phyloP scores from a whole-genome alignment of 306 rosid species.

The Vigna radiata region DNA sequence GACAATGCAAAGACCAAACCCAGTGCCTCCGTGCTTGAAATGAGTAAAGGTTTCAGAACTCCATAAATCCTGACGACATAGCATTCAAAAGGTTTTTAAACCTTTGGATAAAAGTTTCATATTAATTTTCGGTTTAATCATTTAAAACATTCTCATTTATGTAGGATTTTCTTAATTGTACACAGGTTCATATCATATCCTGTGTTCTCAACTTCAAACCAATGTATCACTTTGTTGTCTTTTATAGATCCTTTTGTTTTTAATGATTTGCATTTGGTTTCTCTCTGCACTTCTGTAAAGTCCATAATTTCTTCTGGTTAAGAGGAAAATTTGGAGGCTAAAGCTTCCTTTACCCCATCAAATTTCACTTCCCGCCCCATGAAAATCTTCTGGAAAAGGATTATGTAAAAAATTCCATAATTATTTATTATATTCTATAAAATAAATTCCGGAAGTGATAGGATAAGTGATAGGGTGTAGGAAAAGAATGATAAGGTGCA shows the following conservation, averaged over 20 bases:
- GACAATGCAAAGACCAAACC: slow-evolving; percentile 97
- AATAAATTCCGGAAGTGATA: too few relatives aligned
- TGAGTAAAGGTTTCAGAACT: slow-evolving; percentile 30
- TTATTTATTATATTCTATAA: too few relatives aligned
- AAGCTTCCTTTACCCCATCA: too few relatives aligned
- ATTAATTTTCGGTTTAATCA: too few relatives aligned
- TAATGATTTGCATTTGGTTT: slow-evolving; percentile 63
- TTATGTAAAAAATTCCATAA: too few relatives aligned
- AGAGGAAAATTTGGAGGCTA: slow-evolving; percentile 8
- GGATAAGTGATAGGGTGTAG: too few relatives aligned
- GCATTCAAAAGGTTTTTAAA: slow-evolving; percentile 36
- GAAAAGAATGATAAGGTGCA: too few relatives aligned
- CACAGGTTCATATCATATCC: slow-evolving; percentile 80
- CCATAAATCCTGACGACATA: slow-evolving; percentile 19
- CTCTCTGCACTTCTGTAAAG: slow-evolving; percentile 65
- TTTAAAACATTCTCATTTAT: too few relatives aligned
- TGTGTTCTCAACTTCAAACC: slow-evolving; percentile 97
- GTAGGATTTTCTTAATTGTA: too few relatives aligned
- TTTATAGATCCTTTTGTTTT: slow-evolving; percentile 58
- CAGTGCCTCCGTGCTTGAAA: slow-evolving; percentile 99
- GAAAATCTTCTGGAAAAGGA: too few relatives aligned
- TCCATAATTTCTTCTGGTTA: slow-evolving; percentile 64
- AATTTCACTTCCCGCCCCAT: too few relatives aligned
- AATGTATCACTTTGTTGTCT: slow-evolving; percentile 74
- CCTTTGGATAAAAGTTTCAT: slow-evolving; percentile 23